Conservation (phyloP, 176 grass and related monocot species). For the Otatea glauca region DNA sequence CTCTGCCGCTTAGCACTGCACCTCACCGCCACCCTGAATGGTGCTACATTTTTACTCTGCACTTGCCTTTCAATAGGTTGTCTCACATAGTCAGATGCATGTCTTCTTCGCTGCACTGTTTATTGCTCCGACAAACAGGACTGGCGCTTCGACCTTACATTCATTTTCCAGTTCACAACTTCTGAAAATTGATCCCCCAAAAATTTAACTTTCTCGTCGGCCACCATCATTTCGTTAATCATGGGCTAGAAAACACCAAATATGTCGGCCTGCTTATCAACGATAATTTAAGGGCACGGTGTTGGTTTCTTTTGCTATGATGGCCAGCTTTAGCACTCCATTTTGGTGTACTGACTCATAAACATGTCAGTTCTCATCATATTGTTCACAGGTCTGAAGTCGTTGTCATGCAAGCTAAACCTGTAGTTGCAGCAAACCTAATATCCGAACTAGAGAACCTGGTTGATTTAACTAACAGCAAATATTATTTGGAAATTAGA, state of each 20-base stretch:
- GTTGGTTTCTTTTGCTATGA: constrained; percentile 35
- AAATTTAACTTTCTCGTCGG: neutral
- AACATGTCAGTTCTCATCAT: constrained; percentile 13
- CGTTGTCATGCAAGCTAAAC: constrained; percentile 39
- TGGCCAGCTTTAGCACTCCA: constrained; percentile 22
- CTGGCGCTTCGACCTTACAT: neutral
- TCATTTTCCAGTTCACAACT: neutral
- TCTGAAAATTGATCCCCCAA: neutral
- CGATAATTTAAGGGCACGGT: neutral
- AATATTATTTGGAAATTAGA: constrained; percentile 10
- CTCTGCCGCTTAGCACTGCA: neutral
- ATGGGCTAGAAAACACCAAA: constrained; percentile 17
- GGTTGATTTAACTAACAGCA: constrained; percentile 19
- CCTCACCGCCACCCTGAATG: neutral
- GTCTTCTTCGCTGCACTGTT: neutral
- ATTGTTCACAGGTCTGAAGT: constrained; percentile 37
- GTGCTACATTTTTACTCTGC: neutral
- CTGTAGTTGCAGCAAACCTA: constrained; percentile 35
- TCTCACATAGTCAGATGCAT: neutral
- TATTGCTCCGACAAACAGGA: neutral
- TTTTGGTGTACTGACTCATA: constrained; percentile 28
- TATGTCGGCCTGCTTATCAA: constrained; percentile 30
- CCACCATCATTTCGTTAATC: constrained; percentile 16
- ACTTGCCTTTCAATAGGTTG: neutral
- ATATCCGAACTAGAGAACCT: constrained; percentile 43